Evolutionary conservation across 352 stramenopile genomes (phyloP), one percentile per base, ranked within the genome.

Genomic region (Phytopythium helicoides): DNA sequence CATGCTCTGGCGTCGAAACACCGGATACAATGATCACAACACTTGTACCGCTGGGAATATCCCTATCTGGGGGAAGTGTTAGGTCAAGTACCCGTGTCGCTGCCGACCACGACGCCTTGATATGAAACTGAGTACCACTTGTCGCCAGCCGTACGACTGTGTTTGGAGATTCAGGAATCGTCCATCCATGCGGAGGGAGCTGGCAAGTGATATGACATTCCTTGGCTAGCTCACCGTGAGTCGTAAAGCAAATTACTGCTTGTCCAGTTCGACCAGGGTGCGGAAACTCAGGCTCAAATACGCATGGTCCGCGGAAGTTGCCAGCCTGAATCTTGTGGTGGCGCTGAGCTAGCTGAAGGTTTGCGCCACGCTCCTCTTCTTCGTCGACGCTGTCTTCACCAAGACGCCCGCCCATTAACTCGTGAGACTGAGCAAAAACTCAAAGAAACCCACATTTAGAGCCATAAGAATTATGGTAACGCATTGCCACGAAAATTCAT

Each of bases 281-380:
- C 1, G 74, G 54, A 23, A 73, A 47, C 52, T 88, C 76, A 5
- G 66, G 74, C 51, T 86, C 68, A 26, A 86, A 52, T 11, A 60
- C 41, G 28, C 55, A 59, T 23, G 47, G 49, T 0, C 79, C 77
- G 18, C 70, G 66, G 50, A 90, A 88, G 42, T 58, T 56, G 2
- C 80, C 76, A 1, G 77, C 64, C 11, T 69, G 54, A 53, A 93
- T 73, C 45, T 74, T 76, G 18, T 59, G 60, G 56, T 89, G 82
- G 18, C 80, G 80, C 57, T 88, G 77, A n/a, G 80, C 78, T 25
- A 91, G 80, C 47, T 81, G 74, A 49, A 89, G 60, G 16, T 87
- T 54, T 11, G 69, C 80, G 9, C 71, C 73, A n/a, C 72, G 75
- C 47, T 72, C 78, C 39, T 77, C 56, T 4, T 77, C 68, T n/a